A percentile compares a stretch with the other conserved stretches of the same genome.
Conservation (phyloP, 805 yeast species). For the Zygosaccharomyces lentus region DNA sequence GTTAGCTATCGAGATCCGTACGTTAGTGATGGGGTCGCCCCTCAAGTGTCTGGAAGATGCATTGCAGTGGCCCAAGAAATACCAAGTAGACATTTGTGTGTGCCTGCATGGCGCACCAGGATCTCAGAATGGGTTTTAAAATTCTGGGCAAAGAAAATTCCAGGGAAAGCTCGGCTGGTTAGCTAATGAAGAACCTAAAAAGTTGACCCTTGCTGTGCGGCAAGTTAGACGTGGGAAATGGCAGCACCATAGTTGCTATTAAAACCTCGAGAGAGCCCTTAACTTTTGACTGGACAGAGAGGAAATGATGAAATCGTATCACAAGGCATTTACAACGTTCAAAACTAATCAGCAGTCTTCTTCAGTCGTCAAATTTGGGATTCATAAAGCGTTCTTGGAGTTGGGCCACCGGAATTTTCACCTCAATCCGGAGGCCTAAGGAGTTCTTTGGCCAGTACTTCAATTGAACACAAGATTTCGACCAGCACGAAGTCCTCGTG, state of each 20-base stretch:
- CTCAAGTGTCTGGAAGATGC: constrained; percentile 60
- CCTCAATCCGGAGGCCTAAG: constrained; percentile 32
- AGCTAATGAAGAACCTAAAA: constrained; percentile 38
- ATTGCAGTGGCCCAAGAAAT: constrained; percentile 58
- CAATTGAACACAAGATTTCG: constrained; percentile 38
- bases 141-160: constrained; percentile 60
- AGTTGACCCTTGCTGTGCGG: constrained; percentile 49
- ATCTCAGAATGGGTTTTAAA: constrained; percentile 83
- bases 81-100: constrained; percentile 63
- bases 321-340: constrained; percentile 33
- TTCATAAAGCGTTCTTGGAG: constrained; percentile 63
- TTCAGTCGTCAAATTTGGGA: constrained; percentile 43
- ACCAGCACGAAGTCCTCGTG: constrained; percentile 65
- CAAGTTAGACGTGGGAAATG: constrained; percentile 36
- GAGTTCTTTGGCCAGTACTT: constrained; percentile 33
- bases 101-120: constrained; percentile 83
- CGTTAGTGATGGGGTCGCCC: constrained; percentile 52
- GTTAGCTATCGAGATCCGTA: constrained; percentile 51
- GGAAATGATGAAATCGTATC: constrained; percentile 32
- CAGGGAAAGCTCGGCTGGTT: constrained; percentile 43
- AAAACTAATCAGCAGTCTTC: constrained; percentile 18
- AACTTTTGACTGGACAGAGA: constrained; percentile 43
- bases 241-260: constrained; percentile 58
- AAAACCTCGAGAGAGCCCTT: constrained; percentile 72
- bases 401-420: constrained; percentile 53